Evolutionary conservation across 1,139 yeast genomes (phyloP), one percentile per base, ranked within the genome.

Genomic region (Debaryomycetaceae sp.): DNA sequence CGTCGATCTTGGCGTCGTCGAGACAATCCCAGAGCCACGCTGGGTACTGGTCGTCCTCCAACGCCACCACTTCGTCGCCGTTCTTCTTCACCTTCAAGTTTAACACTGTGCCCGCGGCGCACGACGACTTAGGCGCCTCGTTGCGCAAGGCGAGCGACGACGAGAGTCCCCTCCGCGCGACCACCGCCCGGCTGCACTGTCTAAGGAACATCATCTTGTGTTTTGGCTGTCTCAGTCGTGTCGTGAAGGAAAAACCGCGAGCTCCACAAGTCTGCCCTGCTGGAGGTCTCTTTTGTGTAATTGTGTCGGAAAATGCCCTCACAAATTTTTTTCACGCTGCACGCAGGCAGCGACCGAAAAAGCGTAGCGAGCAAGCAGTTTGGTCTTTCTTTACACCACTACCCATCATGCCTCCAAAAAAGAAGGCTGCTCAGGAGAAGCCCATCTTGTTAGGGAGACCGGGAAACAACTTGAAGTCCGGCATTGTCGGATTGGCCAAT

Each of bases 381-480:
- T n/a, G n/a, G n/a, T n/a, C n/a, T 28, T 28, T 24, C 30, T 28
- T 18, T n/a, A 10, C 25, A 10, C 11, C 33, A 25, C 13, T 16
- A 16, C 12, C 10, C 8, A 27, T 7, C 16, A 88, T 88, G 96
- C 94, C 96, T 55, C 96, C 96, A 75, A 86, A 86, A 78, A 85
- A 86, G 75, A 83, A 78, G 66, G 85, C 68, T 44, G 71, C 40
- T 39, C 86, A 78, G 63, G 96, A 88, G 61, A 83, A 85, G 62
- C 93, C 91, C 60, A 70, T 89, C 52, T 71, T 88, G 43, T 75
- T 91, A 50, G 99, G 99, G 46, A 85, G 98, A 69, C 99, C 99
- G 57, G 98, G 96, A 59, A 89, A 89, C 65, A 89, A 88, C 64
- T 74, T 89, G 59, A 89, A 88, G 61, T 85, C 91, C 35, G 98